Evolutionary conservation across 176 grass and related monocot species (phyloP).

Genomic region (Carex kokanica): DNA sequence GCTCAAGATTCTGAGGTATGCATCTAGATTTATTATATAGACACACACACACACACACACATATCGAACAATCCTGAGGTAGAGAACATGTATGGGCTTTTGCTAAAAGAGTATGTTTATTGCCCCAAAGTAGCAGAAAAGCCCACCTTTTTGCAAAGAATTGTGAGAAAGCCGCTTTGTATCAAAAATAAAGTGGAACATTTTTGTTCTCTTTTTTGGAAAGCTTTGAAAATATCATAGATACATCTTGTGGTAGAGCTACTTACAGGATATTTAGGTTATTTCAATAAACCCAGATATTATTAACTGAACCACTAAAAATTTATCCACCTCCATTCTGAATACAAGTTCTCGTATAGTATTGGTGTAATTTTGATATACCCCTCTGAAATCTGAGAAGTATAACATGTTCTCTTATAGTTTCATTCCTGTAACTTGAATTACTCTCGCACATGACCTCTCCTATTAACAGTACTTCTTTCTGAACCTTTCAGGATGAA

Average conservation of each 20-base stretch:
- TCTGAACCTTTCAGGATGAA: constrained; percentile 34
- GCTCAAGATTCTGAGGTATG: constrained; percentile 71
- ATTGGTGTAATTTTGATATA: background rate
- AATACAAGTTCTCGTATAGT: background rate
- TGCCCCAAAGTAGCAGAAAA: background rate
- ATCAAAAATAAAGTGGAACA: background rate
- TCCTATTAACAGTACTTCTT: constrained; percentile 12
- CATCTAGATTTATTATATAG: background rate
- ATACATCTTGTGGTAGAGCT: background rate
- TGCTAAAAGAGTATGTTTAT: background rate
- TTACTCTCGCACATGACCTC: background rate
- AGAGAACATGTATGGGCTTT: background rate
- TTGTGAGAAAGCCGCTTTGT: background rate
- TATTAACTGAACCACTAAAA: background rate
- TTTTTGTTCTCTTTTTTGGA: background rate
- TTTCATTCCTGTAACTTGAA: background rate
- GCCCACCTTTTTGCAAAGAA: background rate
- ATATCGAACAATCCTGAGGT: background rate
- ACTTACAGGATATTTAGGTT: background rate
- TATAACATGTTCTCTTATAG: background rate
- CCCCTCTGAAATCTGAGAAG: background rate
- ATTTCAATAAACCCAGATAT: background rate
- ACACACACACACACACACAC: background rate
- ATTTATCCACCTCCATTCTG: background rate
- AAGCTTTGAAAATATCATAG: background rate